Conservation (phyloP, 139 green algal genomes). For the Chlorella sp. region DNA sequence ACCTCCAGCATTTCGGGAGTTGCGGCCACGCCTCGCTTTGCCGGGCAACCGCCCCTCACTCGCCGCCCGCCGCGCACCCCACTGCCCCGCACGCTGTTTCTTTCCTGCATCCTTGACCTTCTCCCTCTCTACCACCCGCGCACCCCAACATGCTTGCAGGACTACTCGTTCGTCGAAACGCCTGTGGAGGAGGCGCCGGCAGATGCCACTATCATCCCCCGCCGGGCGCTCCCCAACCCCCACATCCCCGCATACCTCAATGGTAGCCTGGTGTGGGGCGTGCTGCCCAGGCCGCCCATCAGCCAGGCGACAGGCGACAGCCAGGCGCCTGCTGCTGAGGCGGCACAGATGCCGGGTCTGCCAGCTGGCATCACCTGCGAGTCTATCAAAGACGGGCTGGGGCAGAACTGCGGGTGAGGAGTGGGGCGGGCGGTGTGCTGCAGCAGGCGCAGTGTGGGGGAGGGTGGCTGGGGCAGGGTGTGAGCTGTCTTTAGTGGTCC, state of each 20-base stretch:
- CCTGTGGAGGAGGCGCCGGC: slow-evolving; percentile 16
- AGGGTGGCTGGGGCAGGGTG: neutral
- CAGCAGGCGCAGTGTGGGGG: neutral
- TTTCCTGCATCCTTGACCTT: neutral
- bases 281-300: slow-evolving; percentile 30
- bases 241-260: slow-evolving; percentile 62
- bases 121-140: neutral
- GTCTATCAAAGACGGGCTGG: neutral
- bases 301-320: neutral
- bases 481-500: neutral
- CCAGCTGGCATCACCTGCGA: slow-evolving; percentile 33
- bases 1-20: neutral
- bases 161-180: slow-evolving; percentile 73
- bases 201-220: slow-evolving; percentile 57
- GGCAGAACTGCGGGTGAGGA: neutral
- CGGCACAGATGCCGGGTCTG: neutral
- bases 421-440: neutral
- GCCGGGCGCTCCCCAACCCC: slow-evolving; percentile 57
- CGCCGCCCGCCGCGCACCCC: neutral
- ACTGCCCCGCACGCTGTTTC: no score
- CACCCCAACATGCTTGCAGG: slow-evolving; percentile 4
- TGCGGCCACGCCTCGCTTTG: no score
- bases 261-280: slow-evolving; percentile 64
- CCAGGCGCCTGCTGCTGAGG: neutral
- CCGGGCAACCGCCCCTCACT: neutral